These are phyloP conservation scores for Zymoseptoria ardabiliae DNA, from an alignment of 2,329 filamentous ascomycete genomes.

Conservation along the genomic window DNA sequence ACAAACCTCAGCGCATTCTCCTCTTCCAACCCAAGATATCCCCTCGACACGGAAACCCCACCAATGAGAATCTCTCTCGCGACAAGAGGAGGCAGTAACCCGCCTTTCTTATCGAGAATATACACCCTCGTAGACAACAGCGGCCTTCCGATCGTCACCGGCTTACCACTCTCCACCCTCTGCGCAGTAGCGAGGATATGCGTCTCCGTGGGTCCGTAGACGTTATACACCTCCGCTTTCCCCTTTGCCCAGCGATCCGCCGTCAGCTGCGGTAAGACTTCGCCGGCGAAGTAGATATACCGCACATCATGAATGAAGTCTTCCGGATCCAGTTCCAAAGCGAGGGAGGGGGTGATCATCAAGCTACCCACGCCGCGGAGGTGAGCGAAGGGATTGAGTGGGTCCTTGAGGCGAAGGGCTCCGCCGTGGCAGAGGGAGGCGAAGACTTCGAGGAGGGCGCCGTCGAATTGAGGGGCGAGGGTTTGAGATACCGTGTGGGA, in stretches of 20 bases:
- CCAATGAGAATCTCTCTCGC: conserved; percentile 1
- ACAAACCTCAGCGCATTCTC: neutral
- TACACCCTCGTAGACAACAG: neutral
- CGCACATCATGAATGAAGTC: neutral
- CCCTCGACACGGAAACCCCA: neutral
- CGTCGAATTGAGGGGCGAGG: conserved; percentile 2
- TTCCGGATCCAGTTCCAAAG: neutral
- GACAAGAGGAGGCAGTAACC: conserved; percentile 1
- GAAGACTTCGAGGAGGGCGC: conserved; percentile 2
- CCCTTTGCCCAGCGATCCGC: conserved; percentile 1
- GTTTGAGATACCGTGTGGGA: neutral
- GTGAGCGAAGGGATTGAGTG: neutral
- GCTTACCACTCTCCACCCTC: neutral
- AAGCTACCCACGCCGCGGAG: neutral
- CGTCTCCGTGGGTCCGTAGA: conserved; percentile 1
- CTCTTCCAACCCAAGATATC: conserved; percentile 1
- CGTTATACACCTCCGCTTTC: neutral
- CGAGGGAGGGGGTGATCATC: neutral
- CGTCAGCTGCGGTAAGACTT: neutral
- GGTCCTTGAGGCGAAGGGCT: neutral
- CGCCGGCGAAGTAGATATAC: neutral
- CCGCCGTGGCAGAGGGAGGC: conserved; percentile 1
- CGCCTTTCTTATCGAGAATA: neutral
- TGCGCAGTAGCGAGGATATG: conserved; percentile 2
- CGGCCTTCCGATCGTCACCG: neutral